These are phyloP conservation scores for Beta lomatogona DNA, from an alignment of 179 eudicot species.

Conservation along the genomic window DNA sequence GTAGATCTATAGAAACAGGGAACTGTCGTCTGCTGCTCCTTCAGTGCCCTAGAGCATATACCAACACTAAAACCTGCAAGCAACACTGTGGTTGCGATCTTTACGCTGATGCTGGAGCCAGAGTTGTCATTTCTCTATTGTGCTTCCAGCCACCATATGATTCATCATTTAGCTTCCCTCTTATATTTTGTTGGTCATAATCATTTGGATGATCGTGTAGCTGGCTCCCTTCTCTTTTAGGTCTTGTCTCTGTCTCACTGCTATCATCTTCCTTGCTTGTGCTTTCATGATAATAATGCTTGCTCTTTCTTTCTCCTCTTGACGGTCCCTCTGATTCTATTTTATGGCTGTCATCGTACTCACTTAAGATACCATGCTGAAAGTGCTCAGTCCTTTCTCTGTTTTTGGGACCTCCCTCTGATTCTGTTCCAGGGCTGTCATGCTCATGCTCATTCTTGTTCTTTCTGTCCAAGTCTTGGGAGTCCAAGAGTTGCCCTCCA, in stretches of 20 bases:
- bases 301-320: background rate
- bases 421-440: background rate
- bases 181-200: background rate
- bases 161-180: conserved; percentile 10
- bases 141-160: background rate
- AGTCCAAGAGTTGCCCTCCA: background rate
- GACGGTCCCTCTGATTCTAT: conserved; percentile 6
- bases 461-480: background rate
- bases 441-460: background rate
- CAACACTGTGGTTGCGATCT: background rate
- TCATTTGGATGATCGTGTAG: background rate
- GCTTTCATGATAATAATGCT: background rate
- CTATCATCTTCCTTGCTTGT: background rate
- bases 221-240: background rate
- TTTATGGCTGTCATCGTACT: background rate
- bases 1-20: background rate
- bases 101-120: conserved; percentile 16
- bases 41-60: background rate
- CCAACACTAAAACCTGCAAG: background rate
- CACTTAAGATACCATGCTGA: background rate
- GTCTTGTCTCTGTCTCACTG: background rate
- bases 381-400: background rate
- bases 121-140: background rate
- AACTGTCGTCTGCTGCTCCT: conserved; percentile 7
- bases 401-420: background rate